These are phyloP conservation scores for Magnolia sinica DNA, from an alignment of 164 flowering plant genomes.

Conservation along the genomic window DNA sequence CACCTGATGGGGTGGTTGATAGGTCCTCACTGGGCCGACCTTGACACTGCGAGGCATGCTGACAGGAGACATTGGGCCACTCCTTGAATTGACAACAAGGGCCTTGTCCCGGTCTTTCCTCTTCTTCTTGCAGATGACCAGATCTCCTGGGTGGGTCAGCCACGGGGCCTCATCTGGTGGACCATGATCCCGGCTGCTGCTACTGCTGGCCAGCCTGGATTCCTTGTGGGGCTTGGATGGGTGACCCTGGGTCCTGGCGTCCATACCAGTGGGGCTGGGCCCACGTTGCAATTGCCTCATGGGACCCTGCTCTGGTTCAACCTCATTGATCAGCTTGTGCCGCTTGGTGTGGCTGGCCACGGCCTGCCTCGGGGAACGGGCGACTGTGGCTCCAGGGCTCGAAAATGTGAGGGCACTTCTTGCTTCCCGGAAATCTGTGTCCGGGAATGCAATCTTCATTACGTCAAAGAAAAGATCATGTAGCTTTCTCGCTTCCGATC, in stretches of 20 bases:
- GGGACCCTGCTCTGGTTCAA: conserved; percentile 42
- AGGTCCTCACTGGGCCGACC: conserved; percentile 14
- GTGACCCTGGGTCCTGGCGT: conserved; percentile 32
- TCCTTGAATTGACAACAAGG: conserved; percentile 40
- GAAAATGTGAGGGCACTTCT: conserved; percentile 53
- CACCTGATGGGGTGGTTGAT: conserved; percentile 35
- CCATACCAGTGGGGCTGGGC: conserved; percentile 31
- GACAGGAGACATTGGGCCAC: conserved; percentile 64
- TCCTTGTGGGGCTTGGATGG: conserved; percentile 45
- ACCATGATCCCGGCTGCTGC: conserved; percentile 39
- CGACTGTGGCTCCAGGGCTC: conserved; percentile 38
- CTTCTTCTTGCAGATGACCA: conserved; percentile 93
- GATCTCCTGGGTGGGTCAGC: conserved; percentile 85
- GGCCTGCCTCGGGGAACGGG: conserved; percentile 42
- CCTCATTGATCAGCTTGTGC: conserved; percentile 47
- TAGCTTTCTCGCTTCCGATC: conserved; percentile 82
- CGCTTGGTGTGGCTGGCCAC: conserved; percentile 46
- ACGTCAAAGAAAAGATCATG: conserved; percentile 87
- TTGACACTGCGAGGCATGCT: conserved; percentile 36
- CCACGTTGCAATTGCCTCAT: conserved; percentile 42
- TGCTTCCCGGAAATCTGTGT: conserved; percentile 77
- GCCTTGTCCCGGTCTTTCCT: conserved; percentile 88
- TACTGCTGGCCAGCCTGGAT: conserved; percentile 45
- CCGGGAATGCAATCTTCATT: conserved; percentile 76
- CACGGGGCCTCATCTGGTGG: conserved; percentile 43